Conservation (phyloP, 2,329 filamentous ascomycete species). For the Monosporascus cannonballus region DNA sequence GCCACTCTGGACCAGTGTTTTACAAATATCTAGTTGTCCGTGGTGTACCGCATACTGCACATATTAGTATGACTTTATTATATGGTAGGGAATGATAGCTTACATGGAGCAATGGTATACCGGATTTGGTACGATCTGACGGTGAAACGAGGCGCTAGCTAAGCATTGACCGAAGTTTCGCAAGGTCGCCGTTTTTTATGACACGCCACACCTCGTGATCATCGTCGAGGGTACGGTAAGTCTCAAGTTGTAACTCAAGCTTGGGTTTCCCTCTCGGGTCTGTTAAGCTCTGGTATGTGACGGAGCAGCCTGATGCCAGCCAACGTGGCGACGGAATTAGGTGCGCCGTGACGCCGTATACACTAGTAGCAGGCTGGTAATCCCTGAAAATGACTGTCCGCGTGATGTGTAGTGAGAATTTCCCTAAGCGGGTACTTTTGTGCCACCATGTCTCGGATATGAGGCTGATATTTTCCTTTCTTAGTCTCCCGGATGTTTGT, state of each 20-base stretch:
- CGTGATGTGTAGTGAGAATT: background rate
- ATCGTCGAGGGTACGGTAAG: constrained; percentile 2
- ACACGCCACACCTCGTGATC: constrained; percentile 2
- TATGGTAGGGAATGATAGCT: background rate
- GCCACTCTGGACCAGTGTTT: constrained; percentile 8
- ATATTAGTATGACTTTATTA: background rate
- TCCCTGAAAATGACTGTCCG: constrained; percentile 2
- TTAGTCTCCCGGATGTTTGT: background rate
- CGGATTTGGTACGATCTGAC: background rate
- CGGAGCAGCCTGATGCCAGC: constrained; percentile 8
- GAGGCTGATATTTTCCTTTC: constrained; percentile 1
- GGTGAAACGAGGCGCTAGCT: constrained; percentile 5
- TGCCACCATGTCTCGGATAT: background rate
- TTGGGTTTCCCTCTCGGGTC: constrained; percentile 5
- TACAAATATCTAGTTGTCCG: constrained; percentile 4
- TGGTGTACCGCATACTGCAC: background rate
- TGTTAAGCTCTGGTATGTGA: constrained; percentile 5
- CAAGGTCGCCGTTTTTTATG: background rate
- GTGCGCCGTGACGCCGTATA: constrained; percentile 4
- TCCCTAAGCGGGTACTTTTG: constrained; percentile 1
- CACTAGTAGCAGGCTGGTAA: background rate
- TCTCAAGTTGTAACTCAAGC: background rate
- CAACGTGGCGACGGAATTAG: constrained; percentile 8
- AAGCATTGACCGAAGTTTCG: constrained; percentile 4
- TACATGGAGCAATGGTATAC: constrained; percentile 1